Evolutionary conservation across 2,329 filamentous ascomycete genomes (phyloP).

Genomic region (Orbilia ellipsospora): DNA sequence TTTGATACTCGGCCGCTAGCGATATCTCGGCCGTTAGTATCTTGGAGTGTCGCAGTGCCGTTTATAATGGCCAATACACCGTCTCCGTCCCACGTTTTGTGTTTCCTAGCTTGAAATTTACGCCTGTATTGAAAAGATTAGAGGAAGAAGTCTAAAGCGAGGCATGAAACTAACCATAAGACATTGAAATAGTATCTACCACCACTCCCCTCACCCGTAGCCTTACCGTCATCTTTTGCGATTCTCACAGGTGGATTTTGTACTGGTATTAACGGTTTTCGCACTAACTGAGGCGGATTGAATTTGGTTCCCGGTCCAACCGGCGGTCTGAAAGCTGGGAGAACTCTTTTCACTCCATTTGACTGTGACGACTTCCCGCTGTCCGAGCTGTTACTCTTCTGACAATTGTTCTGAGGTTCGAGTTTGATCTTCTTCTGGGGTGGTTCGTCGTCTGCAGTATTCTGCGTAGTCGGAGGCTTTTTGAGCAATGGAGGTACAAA

Average conservation of each 20-base stretch:
- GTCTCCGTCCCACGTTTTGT: slow-evolving; percentile 82
- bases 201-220: not conserved
- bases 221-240: slow-evolving; percentile 10
- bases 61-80: slow-evolving; percentile 71
- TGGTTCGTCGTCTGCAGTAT: slow-evolving; percentile 44
- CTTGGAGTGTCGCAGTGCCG: slow-evolving; percentile 71
- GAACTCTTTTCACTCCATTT: slow-evolving; percentile 37
- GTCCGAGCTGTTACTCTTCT: slow-evolving; percentile 24
- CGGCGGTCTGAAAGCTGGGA: slow-evolving; percentile 51
- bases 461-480: slow-evolving; percentile 33
- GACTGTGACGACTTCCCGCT: slow-evolving; percentile 20
- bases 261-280: slow-evolving; percentile 27
- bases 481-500: slow-evolving; percentile 59
- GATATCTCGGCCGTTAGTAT: slow-evolving; percentile 70
- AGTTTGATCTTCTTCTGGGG: slow-evolving; percentile 56
- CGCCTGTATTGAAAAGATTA: slow-evolving; percentile 66
- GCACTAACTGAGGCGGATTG: slow-evolving; percentile 24
- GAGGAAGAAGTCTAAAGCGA: slow-evolving; percentile 17
- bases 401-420: slow-evolving; percentile 31
- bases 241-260: slow-evolving; percentile 13
- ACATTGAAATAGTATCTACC: slow-evolving; percentile 64
- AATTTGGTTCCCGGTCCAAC: slow-evolving; percentile 25
- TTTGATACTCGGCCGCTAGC: slow-evolving; percentile 59
- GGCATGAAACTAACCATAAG: slow-evolving; percentile 62
- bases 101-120: slow-evolving; percentile 76